Evolutionary conservation across 202 grass and related monocot species (phyloP).

Genomic region (Musa balbisiana): DNA sequence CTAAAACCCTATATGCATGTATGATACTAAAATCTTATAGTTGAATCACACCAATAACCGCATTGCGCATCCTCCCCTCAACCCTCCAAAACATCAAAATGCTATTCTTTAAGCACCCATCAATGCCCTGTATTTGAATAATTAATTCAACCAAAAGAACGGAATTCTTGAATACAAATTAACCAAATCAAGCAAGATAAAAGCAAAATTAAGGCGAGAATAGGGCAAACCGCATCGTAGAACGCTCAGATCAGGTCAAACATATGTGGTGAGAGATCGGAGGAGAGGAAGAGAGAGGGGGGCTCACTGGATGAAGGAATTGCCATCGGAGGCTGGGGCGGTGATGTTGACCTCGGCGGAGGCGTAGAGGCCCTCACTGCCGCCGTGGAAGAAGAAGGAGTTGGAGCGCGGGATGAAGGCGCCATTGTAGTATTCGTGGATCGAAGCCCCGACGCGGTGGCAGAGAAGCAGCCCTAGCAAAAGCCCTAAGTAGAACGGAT

Average conservation of each 20-base stretch:
- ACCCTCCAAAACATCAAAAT: no score
- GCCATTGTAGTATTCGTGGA: constrained; percentile 79
- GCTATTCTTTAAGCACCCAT: not conserved
- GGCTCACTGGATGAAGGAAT: constrained; percentile 73
- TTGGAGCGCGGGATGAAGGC: constrained; percentile 71
- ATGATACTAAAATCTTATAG: no score
- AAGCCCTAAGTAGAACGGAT: constrained; percentile 23
- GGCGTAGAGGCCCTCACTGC: constrained; percentile 94
- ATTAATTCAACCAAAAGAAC: not conserved
- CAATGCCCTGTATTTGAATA: not conserved
- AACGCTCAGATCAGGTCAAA: constrained; percentile 10
- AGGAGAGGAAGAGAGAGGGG: not conserved
- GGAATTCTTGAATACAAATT: not conserved
- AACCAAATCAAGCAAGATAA: not conserved
- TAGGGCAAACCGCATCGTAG: not conserved
- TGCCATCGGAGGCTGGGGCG: constrained; percentile 42
- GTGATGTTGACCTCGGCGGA: constrained; percentile 31
- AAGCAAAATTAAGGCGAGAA: not conserved
- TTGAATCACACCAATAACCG: no score
- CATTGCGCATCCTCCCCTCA: no score
- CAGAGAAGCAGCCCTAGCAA: constrained; percentile 34
- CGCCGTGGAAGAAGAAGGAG: constrained; percentile 98
- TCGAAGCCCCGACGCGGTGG: constrained; percentile 44
- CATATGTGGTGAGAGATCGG: not conserved
- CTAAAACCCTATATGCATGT: no score